phyloP scores from a whole-genome alignment of 768 basidiomycete species.

The Stropharia rugosoannulata region DNA sequence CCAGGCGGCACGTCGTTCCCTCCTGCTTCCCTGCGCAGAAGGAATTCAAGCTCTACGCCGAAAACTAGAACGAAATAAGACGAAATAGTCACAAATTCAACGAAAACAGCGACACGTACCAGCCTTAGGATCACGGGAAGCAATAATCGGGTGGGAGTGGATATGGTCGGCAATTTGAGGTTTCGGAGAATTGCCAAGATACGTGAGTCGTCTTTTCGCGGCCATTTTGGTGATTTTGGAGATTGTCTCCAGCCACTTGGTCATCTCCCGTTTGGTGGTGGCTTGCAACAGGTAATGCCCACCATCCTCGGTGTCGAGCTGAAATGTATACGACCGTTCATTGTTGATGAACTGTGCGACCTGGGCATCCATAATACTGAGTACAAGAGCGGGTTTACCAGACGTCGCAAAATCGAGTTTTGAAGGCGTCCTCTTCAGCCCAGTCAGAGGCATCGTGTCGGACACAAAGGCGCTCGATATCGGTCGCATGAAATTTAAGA shows the following conservation, averaged over 20 bases:
- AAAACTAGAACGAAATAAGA: conserved; percentile 47
- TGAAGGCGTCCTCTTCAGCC: conserved; percentile 56
- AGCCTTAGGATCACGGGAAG: conserved; percentile 72
- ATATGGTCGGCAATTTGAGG: conserved; percentile 75
- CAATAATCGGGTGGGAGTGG: conserved; percentile 53
- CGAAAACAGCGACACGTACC: conserved; percentile 41
- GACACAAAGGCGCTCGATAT: conserved; percentile 83
- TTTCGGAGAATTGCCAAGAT: conserved; percentile 75
- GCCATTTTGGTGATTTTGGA: conserved; percentile 68
- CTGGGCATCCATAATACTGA: conserved; percentile 72
- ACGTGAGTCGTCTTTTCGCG: conserved; percentile 78
- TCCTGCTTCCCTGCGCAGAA: conserved; percentile 64
- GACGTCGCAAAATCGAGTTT: conserved; percentile 74
- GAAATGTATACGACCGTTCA: conserved; percentile 80
- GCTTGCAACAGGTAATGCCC: conserved; percentile 82
- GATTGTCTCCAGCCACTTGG: conserved; percentile 76
- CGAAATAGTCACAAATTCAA: background rate
- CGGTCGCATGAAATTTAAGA: conserved; percentile 86
- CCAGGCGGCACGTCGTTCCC: conserved; percentile 50
- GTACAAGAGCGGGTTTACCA: conserved; percentile 73
- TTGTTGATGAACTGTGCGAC: conserved; percentile 74
- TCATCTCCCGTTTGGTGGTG: conserved; percentile 66
- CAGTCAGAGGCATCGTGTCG: conserved; percentile 45
- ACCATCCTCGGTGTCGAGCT: conserved; percentile 84
- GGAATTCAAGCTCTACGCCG: conserved; percentile 70